phyloP scores from a whole-genome alignment of 1,139 yeast genomes.

The Sugiyamaella japonica region DNA sequence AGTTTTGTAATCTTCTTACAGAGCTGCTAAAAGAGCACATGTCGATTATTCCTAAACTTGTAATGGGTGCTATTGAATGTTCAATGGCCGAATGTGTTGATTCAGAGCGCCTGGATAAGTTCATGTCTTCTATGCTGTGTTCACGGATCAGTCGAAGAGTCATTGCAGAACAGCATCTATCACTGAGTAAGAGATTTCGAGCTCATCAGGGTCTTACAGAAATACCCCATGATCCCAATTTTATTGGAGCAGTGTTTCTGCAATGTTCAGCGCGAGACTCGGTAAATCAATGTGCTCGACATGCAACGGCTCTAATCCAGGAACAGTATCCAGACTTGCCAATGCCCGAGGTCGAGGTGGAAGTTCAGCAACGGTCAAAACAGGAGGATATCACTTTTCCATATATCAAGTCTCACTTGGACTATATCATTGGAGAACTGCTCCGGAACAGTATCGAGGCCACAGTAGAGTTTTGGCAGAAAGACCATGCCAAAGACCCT shows the following conservation, averaged over 20 bases:
- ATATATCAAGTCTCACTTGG: constrained; percentile 81
- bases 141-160: constrained; percentile 87
- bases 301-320: constrained; percentile 45
- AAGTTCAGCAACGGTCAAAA: constrained; percentile 47
- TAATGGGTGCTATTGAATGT: constrained; percentile 91
- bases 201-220: constrained; percentile 29
- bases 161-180: constrained; percentile 85
- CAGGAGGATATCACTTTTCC: constrained; percentile 61
- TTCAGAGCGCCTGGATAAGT: constrained; percentile 61
- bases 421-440: constrained; percentile 82
- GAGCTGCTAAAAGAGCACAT: constrained; percentile 71
- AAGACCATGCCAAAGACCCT: constrained; percentile 28
- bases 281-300: constrained; percentile 55
- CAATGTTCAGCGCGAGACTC: constrained; percentile 75
- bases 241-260: constrained; percentile 83
- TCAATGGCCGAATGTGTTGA: constrained; percentile 64
- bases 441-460: constrained; percentile 83
- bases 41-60: constrained; percentile 76
- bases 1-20: constrained; percentile 64
- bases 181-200: constrained; percentile 65
- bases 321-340: constrained; percentile 51
- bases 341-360: constrained; percentile 73
- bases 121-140: constrained; percentile 74
- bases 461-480: constrained; percentile 50
- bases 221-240: constrained; percentile 52